Base-by-base conservation (phyloP, 495 filamentous ascomycete species). In the Cercophora scortea region DNA sequence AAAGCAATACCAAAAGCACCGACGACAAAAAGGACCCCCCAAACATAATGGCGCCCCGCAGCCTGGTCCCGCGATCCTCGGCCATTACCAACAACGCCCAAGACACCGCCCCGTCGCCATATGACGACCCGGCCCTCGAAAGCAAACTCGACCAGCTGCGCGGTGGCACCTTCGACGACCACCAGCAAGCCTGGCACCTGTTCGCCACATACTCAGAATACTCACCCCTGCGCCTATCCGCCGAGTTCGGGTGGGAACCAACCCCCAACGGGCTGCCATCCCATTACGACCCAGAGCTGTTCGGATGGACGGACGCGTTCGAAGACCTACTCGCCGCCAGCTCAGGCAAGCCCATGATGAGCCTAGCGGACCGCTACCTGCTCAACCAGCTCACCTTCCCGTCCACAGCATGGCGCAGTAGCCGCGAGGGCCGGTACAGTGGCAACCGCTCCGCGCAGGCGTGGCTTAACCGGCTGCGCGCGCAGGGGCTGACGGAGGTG, bases 271-370 rank as follows among this genome's bases (percentile, higher is more conserved):
- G 57, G 32, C 54, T 61, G 8, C 61, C 64, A n/a, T 40, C 32
- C 9, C 51, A 51, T 33, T 25, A 38, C 18, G 58, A 50, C n/a
- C 55, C 52, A n/a, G 35, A 42, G 3, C 25, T 38, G n/a, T 66
- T 67, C 11, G 69, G 64, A 17, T 74, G 71, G 61, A 46, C 55
- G 12, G 70, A 74, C 40, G 70, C 70, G 46, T 73, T 71, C 43
- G 69, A 74, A 45, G 71, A 74, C 53, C 62, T 74, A 18, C 54
- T 74, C 6, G 55, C 52, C 1, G 64, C 51, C 9, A 57, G 50
- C 33, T 58, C 69, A 4, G 70, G 64, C 0, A 41, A 52, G 15
- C 58, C 53, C 19, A 34, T 63, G 53, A 32, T 33, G 10, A 47
- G 50, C 12, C 18, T 58, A 19, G 13, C 15, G 7, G 40, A 47